A percentile compares a stretch with the other conserved stretches of the same genome.
phyloP scores from a whole-genome alignment of 495 filamentous ascomycete genomes.

The Daldinia loculata region DNA sequence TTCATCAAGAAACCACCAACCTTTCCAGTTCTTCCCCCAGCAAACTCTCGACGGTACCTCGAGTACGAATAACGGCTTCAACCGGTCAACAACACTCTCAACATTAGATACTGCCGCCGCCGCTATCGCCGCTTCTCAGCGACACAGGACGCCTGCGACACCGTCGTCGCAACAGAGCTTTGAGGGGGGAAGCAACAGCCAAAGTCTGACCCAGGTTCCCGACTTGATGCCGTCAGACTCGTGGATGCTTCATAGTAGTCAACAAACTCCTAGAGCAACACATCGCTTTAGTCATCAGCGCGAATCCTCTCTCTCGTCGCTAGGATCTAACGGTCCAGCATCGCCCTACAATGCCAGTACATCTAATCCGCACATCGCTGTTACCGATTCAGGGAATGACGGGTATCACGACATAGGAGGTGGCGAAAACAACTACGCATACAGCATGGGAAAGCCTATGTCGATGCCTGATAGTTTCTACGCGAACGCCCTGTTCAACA shows the following conservation, averaged over 20 bases:
- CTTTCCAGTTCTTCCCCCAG: conserved; percentile 29
- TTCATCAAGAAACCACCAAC: conserved; percentile 29
- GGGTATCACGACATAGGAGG: conserved; percentile 49
- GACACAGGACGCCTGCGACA: conserved; percentile 41
- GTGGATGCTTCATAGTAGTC: conserved; percentile 49
- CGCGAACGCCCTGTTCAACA: conserved; percentile 31
- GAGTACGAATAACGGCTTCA: conserved; percentile 25
- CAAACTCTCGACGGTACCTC: conserved; percentile 25
- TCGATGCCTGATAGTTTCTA: conserved; percentile 49
- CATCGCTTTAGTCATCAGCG: conserved; percentile 58
- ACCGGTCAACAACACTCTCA: conserved; percentile 43
- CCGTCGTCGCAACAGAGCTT: conserved; percentile 37
- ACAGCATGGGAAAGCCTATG: conserved; percentile 52
- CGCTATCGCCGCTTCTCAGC: conserved; percentile 44
- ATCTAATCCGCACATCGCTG: conserved; percentile 62
- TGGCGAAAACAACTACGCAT: conserved; percentile 51
- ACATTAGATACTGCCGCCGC: conserved; percentile 51
- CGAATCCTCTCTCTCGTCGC: conserved; percentile 63
- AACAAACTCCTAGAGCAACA: conserved; percentile 52
- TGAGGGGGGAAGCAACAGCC: conserved; percentile 38
- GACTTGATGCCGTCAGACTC: conserved; percentile 57
- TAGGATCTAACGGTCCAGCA: conserved; percentile 63
- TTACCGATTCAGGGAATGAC: conserved; percentile 53
- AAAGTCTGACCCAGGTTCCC: conserved; percentile 39
- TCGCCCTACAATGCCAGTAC: conserved; percentile 63